phyloP scores from a whole-genome alignment of 176 grass and related monocot species.

The Triticum aestivum region IWGSC_CS_RefSeq_v2.1 NC_057806.1:97594613-97595112 shows the following conservation, averaged over 20 bases:
- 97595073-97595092: not conserved
- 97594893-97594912: conserved; percentile 69
- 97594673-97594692: not conserved
- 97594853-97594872: conserved; percentile 65
- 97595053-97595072: conserved; percentile 24
- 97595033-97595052: conserved; percentile 45
- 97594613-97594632: not conserved
- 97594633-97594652: not conserved
- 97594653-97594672: not conserved
- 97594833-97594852: conserved; percentile 41
- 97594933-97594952: conserved; percentile 65
- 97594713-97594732: not conserved
- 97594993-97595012: conserved; percentile 19
- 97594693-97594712: not conserved
- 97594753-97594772: not conserved
- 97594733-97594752: not conserved
- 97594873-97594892: conserved; percentile 81
- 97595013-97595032: conserved; percentile 26
- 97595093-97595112: not conserved
- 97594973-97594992: conserved; percentile 80
- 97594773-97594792: not conserved
- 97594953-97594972: conserved; percentile 48
- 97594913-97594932: conserved; percentile 20
- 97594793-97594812: not conserved
- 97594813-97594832: not conserved